Base-by-base conservation (phyloP, 73 alveolate genomes). In the Uronychia setigera region DNA sequence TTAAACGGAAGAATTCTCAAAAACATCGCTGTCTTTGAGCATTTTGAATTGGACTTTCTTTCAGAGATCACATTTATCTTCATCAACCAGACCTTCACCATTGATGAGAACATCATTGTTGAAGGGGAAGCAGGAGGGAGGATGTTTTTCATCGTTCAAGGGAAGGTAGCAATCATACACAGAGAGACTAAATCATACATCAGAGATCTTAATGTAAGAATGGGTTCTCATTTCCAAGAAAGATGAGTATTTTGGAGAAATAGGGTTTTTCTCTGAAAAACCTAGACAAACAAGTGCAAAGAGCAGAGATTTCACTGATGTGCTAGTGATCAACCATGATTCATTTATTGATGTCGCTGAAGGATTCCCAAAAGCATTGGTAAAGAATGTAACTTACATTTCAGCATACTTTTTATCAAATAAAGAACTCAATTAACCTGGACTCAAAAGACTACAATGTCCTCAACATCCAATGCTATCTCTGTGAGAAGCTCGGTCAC, bases 181-280 rank as follows among this genome's bases (percentile, higher is more conserved):
- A 80, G 89, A 26, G 82, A 84, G 29, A 90, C 95, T 79, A 77
- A 88, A 28, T 86, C 97, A 27, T 88, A 82, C 60, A 80, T 94
- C 1, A 80, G 78, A 29, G 96, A 86, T 32, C 83, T 89, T 19
- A 46, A 46, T 19, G 67, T 46, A 46, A 19, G 67, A 11, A 5
- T 46, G n/a, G n/a, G 19, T 19, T 46, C n/a, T 11, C 67, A n/a
- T n/a, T n/a, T 19, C 67, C 28, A 87, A 87, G 77, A 82, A 90
- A 88, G 95, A 94, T 46, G 93, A 91, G 25, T 92, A 88, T 58
- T 96, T 96, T 88, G 99, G 99, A 30, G 97, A 94, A 76, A 87
- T 95, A 1, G 98, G 97, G 33, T 96, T 96, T 78, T 96, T 93
- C 84, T 84, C 97, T 19, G 93, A 93, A 34, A 94, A 89, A 77